A percentile compares a stretch with the other conserved stretches of the same genome.
These are phyloP conservation scores for Domatiomyces catenatus DNA, from an alignment of 2,329 filamentous ascomycete genomes.

Conservation along the genomic window DNA sequence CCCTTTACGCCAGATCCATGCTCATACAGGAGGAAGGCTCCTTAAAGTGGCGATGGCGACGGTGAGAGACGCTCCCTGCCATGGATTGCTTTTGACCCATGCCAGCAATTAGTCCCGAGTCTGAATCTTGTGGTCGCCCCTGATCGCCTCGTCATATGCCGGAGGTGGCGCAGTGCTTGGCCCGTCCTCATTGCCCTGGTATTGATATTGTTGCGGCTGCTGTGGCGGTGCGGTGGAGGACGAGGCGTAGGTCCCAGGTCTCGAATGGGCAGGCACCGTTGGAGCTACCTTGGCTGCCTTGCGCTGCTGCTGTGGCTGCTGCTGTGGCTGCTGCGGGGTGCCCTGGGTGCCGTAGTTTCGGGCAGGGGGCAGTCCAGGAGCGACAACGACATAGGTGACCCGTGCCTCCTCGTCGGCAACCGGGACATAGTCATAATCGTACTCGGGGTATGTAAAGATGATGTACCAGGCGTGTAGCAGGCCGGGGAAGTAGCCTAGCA, in stretches of 20 bases:
- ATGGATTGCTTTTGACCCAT: neutral
- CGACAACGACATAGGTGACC: slow-evolving; percentile 67
- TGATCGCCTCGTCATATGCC: slow-evolving; percentile 77
- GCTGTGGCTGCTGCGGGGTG: slow-evolving; percentile 18
- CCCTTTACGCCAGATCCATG: neutral
- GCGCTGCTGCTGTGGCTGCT: slow-evolving; percentile 5
- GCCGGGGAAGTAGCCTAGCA: slow-evolving; percentile 66
- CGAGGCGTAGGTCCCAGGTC: slow-evolving; percentile 11
- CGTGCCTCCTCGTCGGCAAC: slow-evolving; percentile 44
- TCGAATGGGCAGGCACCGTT: slow-evolving; percentile 12
- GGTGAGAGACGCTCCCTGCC: neutral
- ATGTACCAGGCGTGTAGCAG: slow-evolving; percentile 97
- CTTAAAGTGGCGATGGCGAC: neutral
- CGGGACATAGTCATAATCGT: slow-evolving; percentile 49
- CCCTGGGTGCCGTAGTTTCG: slow-evolving; percentile 28
- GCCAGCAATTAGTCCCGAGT: slow-evolving; percentile 34
- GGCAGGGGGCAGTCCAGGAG: slow-evolving; percentile 28
- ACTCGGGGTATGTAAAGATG: slow-evolving; percentile 75
- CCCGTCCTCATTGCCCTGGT: slow-evolving; percentile 18
- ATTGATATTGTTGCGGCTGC: slow-evolving; percentile 14
- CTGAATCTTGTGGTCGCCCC: slow-evolving; percentile 85
- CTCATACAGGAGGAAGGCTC: neutral
- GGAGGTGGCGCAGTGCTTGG: slow-evolving; percentile 44
- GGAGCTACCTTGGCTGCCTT: neutral
- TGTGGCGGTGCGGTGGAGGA: slow-evolving; percentile 10